These are phyloP conservation scores for Debaryomyces castellii DNA, from an alignment of 805 yeast genomes.

Conservation along the genomic window DNA sequence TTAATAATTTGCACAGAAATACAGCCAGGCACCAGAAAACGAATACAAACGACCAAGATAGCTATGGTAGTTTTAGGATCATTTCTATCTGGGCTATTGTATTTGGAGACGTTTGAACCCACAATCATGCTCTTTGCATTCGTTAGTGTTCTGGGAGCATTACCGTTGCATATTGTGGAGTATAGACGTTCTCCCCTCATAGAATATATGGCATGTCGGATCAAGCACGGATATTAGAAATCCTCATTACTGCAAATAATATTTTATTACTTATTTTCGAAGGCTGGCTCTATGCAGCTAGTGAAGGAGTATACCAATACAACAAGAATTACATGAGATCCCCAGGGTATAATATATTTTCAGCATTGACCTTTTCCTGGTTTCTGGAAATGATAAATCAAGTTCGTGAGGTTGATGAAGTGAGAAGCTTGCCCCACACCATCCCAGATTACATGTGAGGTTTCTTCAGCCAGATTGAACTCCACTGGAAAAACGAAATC, in stretches of 20 bases:
- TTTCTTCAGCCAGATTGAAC: background rate
- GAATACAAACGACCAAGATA: constrained; percentile 13
- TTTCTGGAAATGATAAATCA: background rate
- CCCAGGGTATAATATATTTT: background rate
- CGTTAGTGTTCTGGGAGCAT: background rate
- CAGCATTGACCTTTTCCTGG: background rate
- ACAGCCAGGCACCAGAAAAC: constrained; percentile 12
- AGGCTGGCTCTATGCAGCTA: background rate
- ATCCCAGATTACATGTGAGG: background rate
- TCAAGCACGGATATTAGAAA: background rate
- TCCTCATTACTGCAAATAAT: background rate
- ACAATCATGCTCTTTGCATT: constrained; percentile 16
- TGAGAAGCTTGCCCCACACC: background rate
- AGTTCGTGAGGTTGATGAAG: background rate
- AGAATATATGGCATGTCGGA: constrained; percentile 9
- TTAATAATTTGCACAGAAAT: background rate
- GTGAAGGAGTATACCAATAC: background rate
- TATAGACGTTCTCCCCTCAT: constrained; percentile 29
- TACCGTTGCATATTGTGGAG: constrained; percentile 49
- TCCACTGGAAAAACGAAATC: background rate
- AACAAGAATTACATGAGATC: background rate
- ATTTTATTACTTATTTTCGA: background rate
- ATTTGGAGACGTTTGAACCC: constrained; percentile 3
- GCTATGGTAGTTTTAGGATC: constrained; percentile 13
- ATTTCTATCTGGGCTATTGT: constrained; percentile 1